Evolutionary conservation across 2,329 filamentous ascomycete species (phyloP).

Genomic region (Fusarium illudens): DNA sequence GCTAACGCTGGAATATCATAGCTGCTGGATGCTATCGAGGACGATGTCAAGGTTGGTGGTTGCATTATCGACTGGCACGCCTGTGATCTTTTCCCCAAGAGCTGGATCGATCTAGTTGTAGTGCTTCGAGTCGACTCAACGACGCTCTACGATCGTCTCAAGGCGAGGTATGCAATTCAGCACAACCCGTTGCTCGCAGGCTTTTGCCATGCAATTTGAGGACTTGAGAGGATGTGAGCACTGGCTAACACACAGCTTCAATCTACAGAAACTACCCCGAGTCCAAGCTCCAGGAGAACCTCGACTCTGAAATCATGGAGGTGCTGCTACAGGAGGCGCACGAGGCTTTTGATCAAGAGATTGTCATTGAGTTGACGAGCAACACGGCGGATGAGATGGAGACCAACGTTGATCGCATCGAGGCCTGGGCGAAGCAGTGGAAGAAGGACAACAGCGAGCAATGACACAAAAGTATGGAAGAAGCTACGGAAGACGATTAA

Average conservation of each 20-base stretch:
- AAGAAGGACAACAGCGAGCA: conserved; percentile 66
- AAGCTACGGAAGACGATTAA: background rate
- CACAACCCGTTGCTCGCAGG: background rate
- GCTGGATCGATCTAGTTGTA: conserved; percentile 94
- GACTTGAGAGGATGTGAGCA: background rate
- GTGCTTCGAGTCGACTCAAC: conserved; percentile 85
- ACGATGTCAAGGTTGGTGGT: conserved; percentile 79
- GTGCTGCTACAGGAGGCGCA: conserved; percentile 89
- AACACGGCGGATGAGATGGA: conserved; percentile 87
- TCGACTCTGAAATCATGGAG: conserved; percentile 98
- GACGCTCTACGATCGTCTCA: conserved; percentile 84
- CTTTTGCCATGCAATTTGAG: background rate
- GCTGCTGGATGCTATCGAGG: conserved; percentile 89
- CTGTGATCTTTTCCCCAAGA: conserved; percentile 91
- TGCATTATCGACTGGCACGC: conserved; percentile 98
- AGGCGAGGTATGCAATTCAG: conserved; percentile 65
- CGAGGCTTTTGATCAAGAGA: conserved; percentile 85
- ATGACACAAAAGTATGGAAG: background rate
- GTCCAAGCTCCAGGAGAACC: conserved; percentile 91
- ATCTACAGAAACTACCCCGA: conserved; percentile 76
- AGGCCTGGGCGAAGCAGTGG: conserved; percentile 85
- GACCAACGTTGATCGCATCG: conserved; percentile 83
- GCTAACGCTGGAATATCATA: conserved; percentile 46
- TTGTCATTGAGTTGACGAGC: conserved; percentile 88
- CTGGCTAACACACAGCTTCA: background rate